These are phyloP conservation scores for Botryotinia narcissicola DNA, from an alignment of 2,329 filamentous ascomycete genomes.

Conservation along the genomic window DNA sequence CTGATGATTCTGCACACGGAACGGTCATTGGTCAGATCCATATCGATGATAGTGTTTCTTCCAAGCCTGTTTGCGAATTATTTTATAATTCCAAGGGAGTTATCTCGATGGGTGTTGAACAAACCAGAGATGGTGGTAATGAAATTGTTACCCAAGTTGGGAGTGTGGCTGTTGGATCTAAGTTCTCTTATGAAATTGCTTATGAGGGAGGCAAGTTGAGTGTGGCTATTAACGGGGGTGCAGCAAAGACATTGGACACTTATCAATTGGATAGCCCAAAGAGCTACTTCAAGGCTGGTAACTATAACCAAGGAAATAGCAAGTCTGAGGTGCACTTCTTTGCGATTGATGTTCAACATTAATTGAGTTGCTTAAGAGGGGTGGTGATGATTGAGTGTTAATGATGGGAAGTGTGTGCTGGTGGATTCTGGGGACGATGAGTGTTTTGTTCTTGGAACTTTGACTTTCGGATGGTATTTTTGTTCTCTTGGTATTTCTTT, in stretches of 20 bases:
- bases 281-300: conserved; percentile 43
- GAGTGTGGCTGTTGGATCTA: conserved; percentile 38
- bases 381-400: no score
- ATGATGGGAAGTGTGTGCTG: neutral
- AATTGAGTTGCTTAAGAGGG: neutral
- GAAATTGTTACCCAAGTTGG: conserved; percentile 39
- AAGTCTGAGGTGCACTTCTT: conserved; percentile 25
- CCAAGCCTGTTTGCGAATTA: conserved; percentile 44
- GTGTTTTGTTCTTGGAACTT: neutral
- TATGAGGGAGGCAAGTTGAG: conserved; percentile 41
- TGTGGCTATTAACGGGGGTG: conserved; percentile 38
- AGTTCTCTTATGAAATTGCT: conserved; percentile 42
- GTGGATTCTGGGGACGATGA: neutral
- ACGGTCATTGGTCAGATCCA: conserved; percentile 44
- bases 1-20: conserved; percentile 40
- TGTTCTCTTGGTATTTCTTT: no score
- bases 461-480: neutral
- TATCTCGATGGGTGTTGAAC: conserved; percentile 43
- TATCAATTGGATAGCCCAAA: conserved; percentile 36
- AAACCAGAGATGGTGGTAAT: conserved; percentile 38
- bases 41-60: conserved; percentile 40
- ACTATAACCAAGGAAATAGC: conserved; percentile 40
- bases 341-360: conserved; percentile 15
- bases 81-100: conserved; percentile 41
- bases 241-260: conserved; percentile 33